These are phyloP conservation scores for Aspergillus fijiensis DNA, from an alignment of 2,329 filamentous ascomycete genomes.

Conservation along the genomic window DNA sequence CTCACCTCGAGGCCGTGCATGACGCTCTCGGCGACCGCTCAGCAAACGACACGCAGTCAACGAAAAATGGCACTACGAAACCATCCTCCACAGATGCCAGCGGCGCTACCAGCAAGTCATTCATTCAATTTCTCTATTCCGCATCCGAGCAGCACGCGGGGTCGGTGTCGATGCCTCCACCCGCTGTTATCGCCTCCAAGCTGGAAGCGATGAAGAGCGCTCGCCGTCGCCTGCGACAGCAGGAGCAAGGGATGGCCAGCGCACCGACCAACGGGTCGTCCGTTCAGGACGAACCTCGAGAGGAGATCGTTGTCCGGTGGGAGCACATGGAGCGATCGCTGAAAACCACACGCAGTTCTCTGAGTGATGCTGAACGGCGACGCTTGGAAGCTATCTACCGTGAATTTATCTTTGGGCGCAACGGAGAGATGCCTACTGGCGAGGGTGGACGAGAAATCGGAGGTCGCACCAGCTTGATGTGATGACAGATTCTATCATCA, in stretches of 20 bases:
- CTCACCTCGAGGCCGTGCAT: conserved; percentile 94
- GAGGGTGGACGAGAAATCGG: conserved; percentile 91
- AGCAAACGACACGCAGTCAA: conserved; percentile 47
- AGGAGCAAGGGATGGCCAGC: conserved; percentile 38
- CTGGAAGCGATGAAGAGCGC: conserved; percentile 74
- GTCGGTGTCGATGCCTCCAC: conserved; percentile 66
- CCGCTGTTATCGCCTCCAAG: conserved; percentile 76
- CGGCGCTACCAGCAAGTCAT: conserved; percentile 48
- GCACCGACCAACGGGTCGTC: conserved; percentile 23
- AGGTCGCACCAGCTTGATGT: conserved; percentile 92
- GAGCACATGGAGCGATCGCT: conserved; percentile 78
- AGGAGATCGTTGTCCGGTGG: conserved; percentile 82
- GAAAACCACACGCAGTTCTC: conserved; percentile 74
- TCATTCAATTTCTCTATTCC: conserved; percentile 83
- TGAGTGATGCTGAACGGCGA: conserved; percentile 72
- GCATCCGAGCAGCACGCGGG: conserved; percentile 52
- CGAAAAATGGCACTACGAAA: conserved; percentile 27
- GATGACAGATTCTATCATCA: background rate
- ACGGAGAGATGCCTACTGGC: conserved; percentile 92
- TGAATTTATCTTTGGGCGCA: conserved; percentile 89
- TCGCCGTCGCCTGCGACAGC: conserved; percentile 61
- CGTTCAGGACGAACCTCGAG: conserved; percentile 37
- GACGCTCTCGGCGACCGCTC: conserved; percentile 70
- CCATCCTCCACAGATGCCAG: conserved; percentile 33
- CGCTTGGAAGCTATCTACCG: conserved; percentile 78